These are phyloP conservation scores for Vitellaria paradoxa DNA, from an alignment of 179 eudicot genomes.

Conservation along the genomic window DNA sequence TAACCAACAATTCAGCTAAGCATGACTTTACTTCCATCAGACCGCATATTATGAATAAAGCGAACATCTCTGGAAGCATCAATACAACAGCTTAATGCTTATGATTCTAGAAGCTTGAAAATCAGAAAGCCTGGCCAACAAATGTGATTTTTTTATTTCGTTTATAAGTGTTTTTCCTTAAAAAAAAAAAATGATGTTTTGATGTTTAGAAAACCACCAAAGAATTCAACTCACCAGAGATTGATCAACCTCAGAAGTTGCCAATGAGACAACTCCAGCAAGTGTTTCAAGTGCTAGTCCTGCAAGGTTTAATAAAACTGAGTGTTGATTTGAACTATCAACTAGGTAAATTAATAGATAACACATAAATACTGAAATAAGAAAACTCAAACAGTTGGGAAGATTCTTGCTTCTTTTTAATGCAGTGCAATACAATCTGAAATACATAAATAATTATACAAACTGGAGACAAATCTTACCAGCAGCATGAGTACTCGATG, in stretches of 20 bases:
- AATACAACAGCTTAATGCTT: neutral
- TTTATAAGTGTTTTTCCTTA: neutral
- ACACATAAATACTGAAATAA: neutral
- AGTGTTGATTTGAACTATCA: neutral
- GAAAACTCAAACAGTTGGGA: neutral
- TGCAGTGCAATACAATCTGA: neutral
- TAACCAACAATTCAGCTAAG: neutral
- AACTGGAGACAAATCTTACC: constrained; percentile 40
- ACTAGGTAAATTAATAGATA: neutral
- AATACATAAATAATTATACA: neutral
- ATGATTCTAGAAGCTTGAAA: neutral
- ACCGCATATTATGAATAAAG: neutral
- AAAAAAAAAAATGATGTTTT: neutral
- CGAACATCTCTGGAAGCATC: neutral
- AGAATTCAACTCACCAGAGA: constrained; percentile 49
- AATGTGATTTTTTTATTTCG: neutral
- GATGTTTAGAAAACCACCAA: neutral
- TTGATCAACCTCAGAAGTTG: constrained; percentile 69
- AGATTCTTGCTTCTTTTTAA: no score
- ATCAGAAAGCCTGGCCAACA: neutral
- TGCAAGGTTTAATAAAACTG: constrained; percentile 29
- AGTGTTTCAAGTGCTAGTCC: constrained; percentile 88
- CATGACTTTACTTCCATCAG: neutral
- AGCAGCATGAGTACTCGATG: constrained; percentile 88
- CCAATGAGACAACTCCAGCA: constrained; percentile 76